Evolutionary conservation across 192 early-diverging fungal genomes (phyloP), one percentile per base, ranked within the genome.

Genomic region (Coemansia sp.): DNA sequence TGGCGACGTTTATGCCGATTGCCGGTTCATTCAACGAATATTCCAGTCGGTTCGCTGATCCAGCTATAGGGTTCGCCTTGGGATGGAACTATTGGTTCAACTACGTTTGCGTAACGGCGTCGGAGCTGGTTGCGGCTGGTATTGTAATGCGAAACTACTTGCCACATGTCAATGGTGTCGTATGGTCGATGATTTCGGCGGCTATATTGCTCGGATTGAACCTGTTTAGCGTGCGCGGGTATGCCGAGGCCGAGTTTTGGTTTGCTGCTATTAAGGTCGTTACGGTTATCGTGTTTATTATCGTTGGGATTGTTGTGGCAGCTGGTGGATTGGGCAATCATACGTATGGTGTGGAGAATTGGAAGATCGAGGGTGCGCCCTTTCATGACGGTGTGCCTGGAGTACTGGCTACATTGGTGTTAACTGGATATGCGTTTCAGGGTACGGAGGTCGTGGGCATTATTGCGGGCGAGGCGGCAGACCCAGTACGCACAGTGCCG

Each of bases 371-470:
- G 67, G 89, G 88, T 47, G 88, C 83, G 8, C 86, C 89, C 22
- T 91, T 93, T 59, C 80, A 82, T 27, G 85, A 84, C 38, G 83
- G 84, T 49, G 78, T 85, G 50, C 76, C 84, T 20, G 91, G 87
- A 3, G 77, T 92, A 38, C 73, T 92, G 27, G 86, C 85, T 61
- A 85, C 86, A 4, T 86, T 92, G 63, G 86, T 90, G 22, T 87
- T 86, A 37, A 92, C 93, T 11, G 90, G 88, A 22, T 93, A 93
- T 76, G 88, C 90, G 59, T 89, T 92, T 75, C 88, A 89, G 73
- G 95, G 95, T 45, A 94, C 95, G 9, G 94, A 96, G 73, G 77
- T 97, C 22, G 87, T 97, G 40, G 95, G 93, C 50, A 87, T 97
- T 68, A 92, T 93, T 22, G 93, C 92, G 39, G 95, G 93, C 73